These are phyloP conservation scores for Globisporangium orthogonon DNA, from an alignment of 352 stramenopile species.

Conservation along the genomic window DNA sequence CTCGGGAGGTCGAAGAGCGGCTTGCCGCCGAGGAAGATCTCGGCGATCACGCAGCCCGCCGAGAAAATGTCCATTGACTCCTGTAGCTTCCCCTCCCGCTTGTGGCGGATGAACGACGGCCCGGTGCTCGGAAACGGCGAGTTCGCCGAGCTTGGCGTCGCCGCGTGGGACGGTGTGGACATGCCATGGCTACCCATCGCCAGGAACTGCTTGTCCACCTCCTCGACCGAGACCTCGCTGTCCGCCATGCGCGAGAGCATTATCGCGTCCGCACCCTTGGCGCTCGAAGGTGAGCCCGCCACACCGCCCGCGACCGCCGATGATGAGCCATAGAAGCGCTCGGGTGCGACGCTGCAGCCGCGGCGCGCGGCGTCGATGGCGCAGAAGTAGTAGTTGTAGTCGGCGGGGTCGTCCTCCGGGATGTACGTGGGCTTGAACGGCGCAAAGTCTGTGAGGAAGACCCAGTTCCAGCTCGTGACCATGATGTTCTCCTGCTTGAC, in stretches of 20 bases:
- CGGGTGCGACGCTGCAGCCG: slow-evolving; percentile 94
- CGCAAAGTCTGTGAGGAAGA: slow-evolving; percentile 96
- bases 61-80: slow-evolving; percentile 98
- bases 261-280: slow-evolving; percentile 46
- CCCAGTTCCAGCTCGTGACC: slow-evolving; percentile 97
- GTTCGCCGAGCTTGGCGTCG: slow-evolving; percentile 20
- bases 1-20: slow-evolving; percentile 92
- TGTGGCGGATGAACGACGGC: slow-evolving; percentile 22
- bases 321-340: slow-evolving; percentile 65
- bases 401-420: slow-evolving; percentile 92
- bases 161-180: slow-evolving; percentile 14
- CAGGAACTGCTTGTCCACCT: slow-evolving; percentile 71
- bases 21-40: slow-evolving; percentile 95
- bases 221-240: slow-evolving; percentile 59
- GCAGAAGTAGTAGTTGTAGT: slow-evolving; percentile 95
- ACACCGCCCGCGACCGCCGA: slow-evolving; percentile 9
- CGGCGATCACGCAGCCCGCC: slow-evolving; percentile 95
- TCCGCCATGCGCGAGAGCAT: slow-evolving; percentile 72
- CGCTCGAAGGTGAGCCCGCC: slow-evolving; percentile 13
- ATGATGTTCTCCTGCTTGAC: slow-evolving; percentile 98
- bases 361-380: slow-evolving; percentile 80
- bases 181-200: slow-evolving; percentile 28
- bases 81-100: slow-evolving; percentile 54
- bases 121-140: slow-evolving; percentile 4
- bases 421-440: slow-evolving; percentile 95